Evolutionary conservation across 2,329 filamentous ascomycete genomes (phyloP), one percentile per base, ranked within the genome.

Genomic region (Metarhizium guizhouense): DNA sequence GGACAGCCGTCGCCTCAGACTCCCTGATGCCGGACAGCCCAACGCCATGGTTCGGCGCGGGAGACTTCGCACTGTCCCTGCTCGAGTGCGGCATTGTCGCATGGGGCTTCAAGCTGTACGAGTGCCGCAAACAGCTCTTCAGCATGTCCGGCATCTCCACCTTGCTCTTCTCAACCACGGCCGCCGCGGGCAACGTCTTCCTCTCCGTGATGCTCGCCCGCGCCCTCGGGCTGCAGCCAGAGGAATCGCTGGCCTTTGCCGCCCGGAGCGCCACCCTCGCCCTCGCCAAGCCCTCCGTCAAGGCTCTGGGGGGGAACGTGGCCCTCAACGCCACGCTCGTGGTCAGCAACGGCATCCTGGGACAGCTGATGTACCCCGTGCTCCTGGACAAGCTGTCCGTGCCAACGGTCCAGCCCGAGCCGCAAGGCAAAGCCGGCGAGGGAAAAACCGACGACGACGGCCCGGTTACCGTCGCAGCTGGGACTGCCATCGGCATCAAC

Each of bases 401-500:
- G 3, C 59, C 58, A 11, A 51, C 36, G 8, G 47, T 20, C 30
- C 7, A 32, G 3, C 7, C 34, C 18, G 47, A 16, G 8, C 11
- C 14, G 25, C 6, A 38, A 6, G 18, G 18, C n/a, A 30, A 16
- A 13, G 18, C 25, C n/a, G 32, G 10, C 32, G 36, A 53, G 16
- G 40, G 18, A n/a, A 51, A 14, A 5, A 13, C 20, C 16, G 49
- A 45, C n/a, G 11, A 68, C 18, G 69, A 72, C 54, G 65, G 59
- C 13, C 53, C 74, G 0, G 56, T 64, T 2, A 75, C 70, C 0
- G 72, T 82, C 2, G 79, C 78, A 0, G 70, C 75, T 0, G 81
- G 80, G 40, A 72, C 80, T 40, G 72, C 78, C 0, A 72, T 82
- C 51, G 81, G 81, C 3, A 76, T 83, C 68, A 84, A 83, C 59